Evolutionary conservation across 2,329 filamentous ascomycete species (phyloP), one percentile per base, ranked within the genome.

Genomic region (Sporothrix humicola): DNA sequence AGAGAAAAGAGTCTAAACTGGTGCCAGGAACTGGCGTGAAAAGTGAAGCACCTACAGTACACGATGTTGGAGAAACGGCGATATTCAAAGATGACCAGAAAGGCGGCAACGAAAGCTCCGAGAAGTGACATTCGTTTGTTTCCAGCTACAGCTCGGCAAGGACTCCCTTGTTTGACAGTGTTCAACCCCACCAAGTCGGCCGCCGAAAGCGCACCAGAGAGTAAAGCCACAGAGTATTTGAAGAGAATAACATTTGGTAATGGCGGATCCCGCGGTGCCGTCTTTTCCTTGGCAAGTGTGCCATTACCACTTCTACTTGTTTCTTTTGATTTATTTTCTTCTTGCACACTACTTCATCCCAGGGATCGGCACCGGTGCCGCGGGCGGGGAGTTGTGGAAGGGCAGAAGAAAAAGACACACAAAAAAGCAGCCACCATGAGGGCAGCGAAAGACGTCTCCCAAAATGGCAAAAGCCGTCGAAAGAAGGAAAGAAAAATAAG

Each of bases 321-420:
- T 46, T 50, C 2, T 42, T 26, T 50, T 46, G 37, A 3, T 10
- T 42, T n/a, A 9, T 12, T 37, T 50, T 13, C 23, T 42, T 48
- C 42, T n/a, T 37, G 3, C 4, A 3, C 31, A 20, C 58, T 52
- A 7, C 46, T 13, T 17, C 59, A 23, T 48, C n/a, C 26, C 56
- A 52, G 44, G 42, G 56, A 54, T 71, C 69, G 56, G 69, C 69
- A 23, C 42, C 56, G 56, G 56, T 71, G 23, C 58, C 69, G 56
- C 52, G 68, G 69, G 44, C 42, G 52, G 52, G 12, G 23, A 52
- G 48, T 46, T 17, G 52, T 54, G 52, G 17, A 9, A 20, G 52
- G 52, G 46, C 46, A 48, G 46, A 8, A 56, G 23, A 56, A 56
- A 20, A 1, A 56, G 17, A 52, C 13, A 17, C 10, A 52, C 13